Conservation (phyloP, 1,284 basidiomycete genomes). For the Sporisorium iseilematis-ciliati region DNA sequence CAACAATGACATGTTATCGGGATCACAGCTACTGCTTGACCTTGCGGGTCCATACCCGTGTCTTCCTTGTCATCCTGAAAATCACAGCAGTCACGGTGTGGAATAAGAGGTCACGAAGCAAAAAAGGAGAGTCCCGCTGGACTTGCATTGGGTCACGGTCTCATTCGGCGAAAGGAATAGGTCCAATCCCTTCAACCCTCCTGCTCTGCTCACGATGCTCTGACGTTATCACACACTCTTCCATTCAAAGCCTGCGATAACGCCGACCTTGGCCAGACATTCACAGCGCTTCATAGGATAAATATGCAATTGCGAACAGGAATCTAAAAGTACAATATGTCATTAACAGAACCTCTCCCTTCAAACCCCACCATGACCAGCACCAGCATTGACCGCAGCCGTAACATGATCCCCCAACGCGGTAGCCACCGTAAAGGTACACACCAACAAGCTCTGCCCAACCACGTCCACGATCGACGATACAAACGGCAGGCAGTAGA, state of each 20-base stretch:
- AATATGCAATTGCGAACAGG: neutral
- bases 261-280: neutral
- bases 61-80: too few relatives aligned
- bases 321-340: constrained; percentile 39
- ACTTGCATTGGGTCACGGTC: too few relatives aligned
- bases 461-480: constrained; percentile 89
- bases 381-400: constrained; percentile 44
- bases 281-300: too few relatives aligned
- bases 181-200: too few relatives aligned
- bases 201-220: neutral
- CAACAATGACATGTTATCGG: too few relatives aligned
- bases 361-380: constrained; percentile 51
- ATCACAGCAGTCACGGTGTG: too few relatives aligned
- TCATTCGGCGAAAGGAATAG: too few relatives aligned
- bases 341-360: neutral
- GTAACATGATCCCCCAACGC: constrained; percentile 64
- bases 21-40: too few relatives aligned
- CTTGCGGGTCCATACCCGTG: too few relatives aligned
- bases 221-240: neutral
- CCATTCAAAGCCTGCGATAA: neutral
- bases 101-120: too few relatives aligned
- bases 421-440: constrained; percentile 72
- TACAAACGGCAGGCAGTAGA: constrained; percentile 91
- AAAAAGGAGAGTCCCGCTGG: too few relatives aligned
- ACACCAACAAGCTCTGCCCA: constrained; percentile 82